Evolutionary conservation across 2,329 filamentous ascomycete genomes (phyloP), one percentile per base, ranked within the genome.

Genomic region (Bretziella fagacearum): DNA sequence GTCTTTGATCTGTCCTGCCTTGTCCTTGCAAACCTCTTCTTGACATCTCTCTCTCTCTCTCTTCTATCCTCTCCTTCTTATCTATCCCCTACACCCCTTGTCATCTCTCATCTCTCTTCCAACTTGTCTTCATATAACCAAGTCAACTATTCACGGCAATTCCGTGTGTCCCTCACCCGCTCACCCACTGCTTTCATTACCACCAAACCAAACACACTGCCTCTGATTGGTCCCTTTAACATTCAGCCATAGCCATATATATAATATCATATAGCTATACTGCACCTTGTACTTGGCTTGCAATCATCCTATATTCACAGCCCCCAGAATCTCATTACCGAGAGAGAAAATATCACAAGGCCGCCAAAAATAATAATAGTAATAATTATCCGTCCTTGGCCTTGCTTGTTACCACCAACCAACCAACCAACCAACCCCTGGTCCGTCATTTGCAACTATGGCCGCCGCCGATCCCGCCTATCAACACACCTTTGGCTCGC

Each of bases 391-490:
- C 20, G 18, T 18, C 20, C 13, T 20, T 39, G 18, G 35, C 18
- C 35, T 22, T 39, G 15, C n/a, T n/a, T n/a, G n/a, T n/a, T n/a
- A n/a, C 36, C n/a, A 17, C 32, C 32, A 13, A 8, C 32, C 30
- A 33, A 7, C 36, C 13, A 40, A 23, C 22, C 36, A 40, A 18
- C 39, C 23, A 26, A 32, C n/a, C n/a, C 41, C 41, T 37, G 39
- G 46, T 25, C 39, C 13, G 27, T 37, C 6, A 32, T 43, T 44
- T 32, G 26, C 29, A 48, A 25, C 22, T 30, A 49, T 49, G 47
- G 36, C 46, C 25, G 43, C 36, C 40, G 47, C 20, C 29, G 47
- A 49, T 49, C 47, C 37, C 23, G 36, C 47, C 18, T 49, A 49
- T 44, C 47, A 49, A 37, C 42, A 49, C 36, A 42, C 46, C 29